A percentile compares a stretch with the other conserved stretches of the same genome.
These are phyloP conservation scores for Phytophthora pini DNA, from an alignment of 352 stramenopile genomes.

Conservation along the genomic window DNA sequence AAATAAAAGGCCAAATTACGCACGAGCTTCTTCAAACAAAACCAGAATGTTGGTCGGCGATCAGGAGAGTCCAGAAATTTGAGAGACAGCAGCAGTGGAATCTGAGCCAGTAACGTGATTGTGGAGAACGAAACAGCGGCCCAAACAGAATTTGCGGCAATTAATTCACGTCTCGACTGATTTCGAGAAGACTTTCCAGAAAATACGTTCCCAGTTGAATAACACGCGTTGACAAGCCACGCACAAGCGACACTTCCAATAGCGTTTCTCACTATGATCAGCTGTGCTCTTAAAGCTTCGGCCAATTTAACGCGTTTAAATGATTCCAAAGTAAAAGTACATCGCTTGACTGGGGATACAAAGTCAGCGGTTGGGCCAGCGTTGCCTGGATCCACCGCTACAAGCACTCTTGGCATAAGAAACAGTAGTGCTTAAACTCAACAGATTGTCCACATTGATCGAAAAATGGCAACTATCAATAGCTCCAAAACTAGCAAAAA, in stretches of 20 bases:
- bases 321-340: neutral
- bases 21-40: constrained; percentile 28
- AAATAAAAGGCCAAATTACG: constrained; percentile 8
- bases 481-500: too few species aligned
- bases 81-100: constrained; percentile 20
- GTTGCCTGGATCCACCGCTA: neutral
- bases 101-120: constrained; percentile 6
- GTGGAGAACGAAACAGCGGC: constrained; percentile 14
- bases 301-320: constrained; percentile 1
- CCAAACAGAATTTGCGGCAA: constrained; percentile 16
- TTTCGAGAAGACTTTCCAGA: constrained; percentile 12
- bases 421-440: too few species aligned
- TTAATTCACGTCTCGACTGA: constrained; percentile 22
- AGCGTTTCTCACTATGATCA: constrained; percentile 11
- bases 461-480: too few species aligned
- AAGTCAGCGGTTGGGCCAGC: neutral
- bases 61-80: constrained; percentile 18
- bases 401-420: neutral
- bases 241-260: constrained; percentile 17
- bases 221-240: constrained; percentile 21
- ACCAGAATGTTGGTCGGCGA: constrained; percentile 7
- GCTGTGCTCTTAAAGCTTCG: constrained; percentile 8
- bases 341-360: neutral
- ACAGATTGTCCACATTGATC: neutral
- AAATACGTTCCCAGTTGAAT: constrained; percentile 25